A percentile compares a stretch with the other conserved stretches of the same genome.
Conservation (phyloP, 1,284 basidiomycete species). For the Coniferiporia sulphurascens region DNA sequence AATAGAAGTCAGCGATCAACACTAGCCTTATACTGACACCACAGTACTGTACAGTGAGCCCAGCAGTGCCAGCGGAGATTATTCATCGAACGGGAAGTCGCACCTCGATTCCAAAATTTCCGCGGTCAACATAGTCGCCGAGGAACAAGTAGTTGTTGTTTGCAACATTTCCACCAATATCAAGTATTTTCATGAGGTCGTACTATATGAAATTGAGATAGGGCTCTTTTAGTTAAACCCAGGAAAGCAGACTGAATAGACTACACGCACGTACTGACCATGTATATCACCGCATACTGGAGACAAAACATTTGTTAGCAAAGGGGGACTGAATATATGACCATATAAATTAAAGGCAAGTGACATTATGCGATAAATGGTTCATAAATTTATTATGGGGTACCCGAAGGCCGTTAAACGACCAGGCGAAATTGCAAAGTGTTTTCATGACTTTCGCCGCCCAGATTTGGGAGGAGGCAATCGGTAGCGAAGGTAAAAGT, state of each 20-base stretch:
- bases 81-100: constrained; percentile 22
- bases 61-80: constrained; percentile 9
- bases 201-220: constrained; percentile 51
- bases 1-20: constrained; percentile 19
- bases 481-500: too few relatives aligned
- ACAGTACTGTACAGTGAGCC: neutral
- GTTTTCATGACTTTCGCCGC: too few relatives aligned
- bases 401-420: too few relatives aligned
- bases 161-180: constrained; percentile 86
- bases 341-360: neutral
- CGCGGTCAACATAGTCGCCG: constrained; percentile 98
- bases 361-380: neutral
- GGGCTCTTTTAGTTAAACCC: neutral
- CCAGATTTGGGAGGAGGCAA: too few relatives aligned
- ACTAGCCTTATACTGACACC: neutral
- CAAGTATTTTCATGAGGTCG: constrained; percentile 97
- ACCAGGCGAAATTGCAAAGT: too few relatives aligned
- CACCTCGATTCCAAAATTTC: constrained; percentile 93
- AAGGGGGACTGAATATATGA: neutral
- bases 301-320: constrained; percentile 14
- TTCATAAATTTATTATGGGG: neutral
- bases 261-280: constrained; percentile 86
- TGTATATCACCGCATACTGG: constrained; percentile 96
- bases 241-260: constrained; percentile 5
- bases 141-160: constrained; percentile 94